Evolutionary conservation across 2,329 filamentous ascomycete species (phyloP).

Genomic region (Colletotrichum orchidophilum): DNA sequence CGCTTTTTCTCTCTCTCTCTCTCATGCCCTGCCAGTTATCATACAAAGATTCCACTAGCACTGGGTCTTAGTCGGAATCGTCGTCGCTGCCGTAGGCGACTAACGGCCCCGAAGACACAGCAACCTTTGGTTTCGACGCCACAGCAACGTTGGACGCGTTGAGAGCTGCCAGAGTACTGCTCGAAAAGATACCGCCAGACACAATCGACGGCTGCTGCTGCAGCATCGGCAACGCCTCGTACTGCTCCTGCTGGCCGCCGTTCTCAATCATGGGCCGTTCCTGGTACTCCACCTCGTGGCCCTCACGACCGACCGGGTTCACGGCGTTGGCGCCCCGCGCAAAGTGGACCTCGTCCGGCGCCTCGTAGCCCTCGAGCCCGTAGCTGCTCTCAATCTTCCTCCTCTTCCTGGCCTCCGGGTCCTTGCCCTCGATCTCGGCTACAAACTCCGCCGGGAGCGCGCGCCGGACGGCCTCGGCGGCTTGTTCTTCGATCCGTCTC

Average conservation of each 20-base stretch:
- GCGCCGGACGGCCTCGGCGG: slow-evolving; percentile 89
- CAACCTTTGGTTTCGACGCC: slow-evolving; percentile 62
- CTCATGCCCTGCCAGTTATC: slow-evolving; percentile 66
- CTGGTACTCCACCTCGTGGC: slow-evolving; percentile 71
- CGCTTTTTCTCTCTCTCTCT: slow-evolving; percentile 12
- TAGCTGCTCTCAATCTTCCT: slow-evolving; percentile 91
- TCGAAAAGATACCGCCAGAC: slow-evolving; percentile 79
- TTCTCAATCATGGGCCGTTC: slow-evolving; percentile 67
- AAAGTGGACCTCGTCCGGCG: slow-evolving; percentile 93
- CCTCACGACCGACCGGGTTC: slow-evolving; percentile 66
- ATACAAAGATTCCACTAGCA: slow-evolving; percentile 65
- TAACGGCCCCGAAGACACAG: slow-evolving; percentile 71
- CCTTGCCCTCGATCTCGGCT: slow-evolving; percentile 91
- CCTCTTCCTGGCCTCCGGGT: slow-evolving; percentile 86
- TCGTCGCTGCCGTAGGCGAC: slow-evolving; percentile 91
- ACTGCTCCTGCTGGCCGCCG: slow-evolving; percentile 47
- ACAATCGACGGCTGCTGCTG: slow-evolving; percentile 48
- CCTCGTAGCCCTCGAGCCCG: slow-evolving; percentile 90
- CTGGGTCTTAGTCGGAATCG: slow-evolving; percentile 47
- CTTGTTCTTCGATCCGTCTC: slow-evolving; percentile 90
- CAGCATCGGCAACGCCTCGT: slow-evolving; percentile 10
- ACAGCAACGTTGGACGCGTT: slow-evolving; percentile 66
- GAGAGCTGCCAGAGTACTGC: slow-evolving; percentile 82
- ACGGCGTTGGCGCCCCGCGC: slow-evolving; percentile 78
- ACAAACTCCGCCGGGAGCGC: slow-evolving; percentile 91